Percentiles rank a stretch among this genome's conserved stretches.
Evolutionary conservation across 2,329 filamentous ascomycete species (phyloP).

Genomic region (Cordyceps cateniannulata): DNA sequence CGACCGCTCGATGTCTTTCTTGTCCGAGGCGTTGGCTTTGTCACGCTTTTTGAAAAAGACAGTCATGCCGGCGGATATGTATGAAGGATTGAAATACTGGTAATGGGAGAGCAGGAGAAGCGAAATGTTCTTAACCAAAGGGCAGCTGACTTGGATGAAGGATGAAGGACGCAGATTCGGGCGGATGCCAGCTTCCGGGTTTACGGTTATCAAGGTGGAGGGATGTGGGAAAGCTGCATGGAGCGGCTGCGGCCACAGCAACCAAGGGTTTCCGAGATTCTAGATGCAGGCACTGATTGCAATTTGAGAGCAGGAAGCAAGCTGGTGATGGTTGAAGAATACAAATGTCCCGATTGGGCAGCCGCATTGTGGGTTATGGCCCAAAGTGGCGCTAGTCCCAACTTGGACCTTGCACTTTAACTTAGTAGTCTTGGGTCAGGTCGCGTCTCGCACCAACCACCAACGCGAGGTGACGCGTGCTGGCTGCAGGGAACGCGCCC

Average conservation of each 20-base stretch:
- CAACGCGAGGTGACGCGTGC: conserved; percentile 10
- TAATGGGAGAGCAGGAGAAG: not conserved
- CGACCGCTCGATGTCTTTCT: conserved; percentile 6
- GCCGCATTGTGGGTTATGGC: not conserved
- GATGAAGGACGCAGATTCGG: conserved; percentile 6
- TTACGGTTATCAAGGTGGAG: not conserved
- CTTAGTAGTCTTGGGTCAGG: not conserved
- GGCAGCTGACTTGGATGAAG: not conserved
- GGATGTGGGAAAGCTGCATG: not conserved
- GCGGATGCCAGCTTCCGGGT: conserved; percentile 1
- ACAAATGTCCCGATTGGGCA: not conserved
- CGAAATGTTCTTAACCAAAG: conserved; percentile 6
- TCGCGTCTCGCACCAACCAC: conserved; percentile 8
- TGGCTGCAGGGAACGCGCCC: not conserved
- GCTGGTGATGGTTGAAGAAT: not conserved
- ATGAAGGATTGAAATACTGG: conserved; percentile 10
- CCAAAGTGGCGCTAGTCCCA: not conserved
- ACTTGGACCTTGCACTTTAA: not conserved
- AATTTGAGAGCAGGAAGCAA: conserved; percentile 4
- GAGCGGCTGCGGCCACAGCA: not conserved
- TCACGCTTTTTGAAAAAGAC: conserved; percentile 11
- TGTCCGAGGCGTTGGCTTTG: conserved; percentile 5
- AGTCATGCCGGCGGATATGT: conserved; percentile 11
- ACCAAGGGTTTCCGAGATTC: not conserved
- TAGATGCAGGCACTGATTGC: not conserved